Conservation (phyloP, 441 rosid species). For the Daphne laureola region DNA sequence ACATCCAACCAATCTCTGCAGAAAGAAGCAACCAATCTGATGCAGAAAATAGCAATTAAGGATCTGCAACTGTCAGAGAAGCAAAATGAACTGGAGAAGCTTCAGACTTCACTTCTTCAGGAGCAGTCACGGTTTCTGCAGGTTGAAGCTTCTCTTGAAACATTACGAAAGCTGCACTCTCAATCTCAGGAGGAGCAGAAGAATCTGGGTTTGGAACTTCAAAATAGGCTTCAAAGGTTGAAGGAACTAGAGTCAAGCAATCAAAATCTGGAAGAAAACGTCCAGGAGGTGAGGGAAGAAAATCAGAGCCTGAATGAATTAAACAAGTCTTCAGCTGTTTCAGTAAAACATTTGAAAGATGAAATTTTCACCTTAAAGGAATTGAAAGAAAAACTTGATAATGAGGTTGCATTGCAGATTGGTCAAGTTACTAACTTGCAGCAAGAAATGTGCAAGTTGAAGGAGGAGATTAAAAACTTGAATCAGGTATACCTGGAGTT, state of each 20-base stretch:
- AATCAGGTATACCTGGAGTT: slow-evolving; percentile 35
- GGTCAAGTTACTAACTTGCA: slow-evolving; percentile 38
- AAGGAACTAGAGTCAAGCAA: slow-evolving; percentile 54
- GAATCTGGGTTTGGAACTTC: slow-evolving; percentile 42
- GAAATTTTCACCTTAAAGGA: slow-evolving; percentile 43
- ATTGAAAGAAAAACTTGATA: slow-evolving; percentile 57
- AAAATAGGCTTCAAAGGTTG: slow-evolving; percentile 51
- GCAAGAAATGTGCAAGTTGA: slow-evolving; percentile 38
- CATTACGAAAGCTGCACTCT: slow-evolving; percentile 59
- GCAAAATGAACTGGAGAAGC: slow-evolving; percentile 55
- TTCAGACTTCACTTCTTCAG: slow-evolving; percentile 48
- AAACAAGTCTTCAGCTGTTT: slow-evolving; percentile 40
- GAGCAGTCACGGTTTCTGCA: slow-evolving; percentile 53
- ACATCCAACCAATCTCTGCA: slow-evolving; percentile 56
- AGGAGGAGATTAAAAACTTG: slow-evolving; percentile 37
- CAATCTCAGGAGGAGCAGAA: slow-evolving; percentile 66
- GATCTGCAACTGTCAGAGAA: slow-evolving; percentile 67
- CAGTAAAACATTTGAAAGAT: slow-evolving; percentile 35
- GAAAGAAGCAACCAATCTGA: slow-evolving; percentile 55
- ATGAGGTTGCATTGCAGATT: slow-evolving; percentile 38
- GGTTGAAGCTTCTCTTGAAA: slow-evolving; percentile 49
- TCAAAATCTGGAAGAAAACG: slow-evolving; percentile 36
- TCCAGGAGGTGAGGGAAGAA: slow-evolving; percentile 40
- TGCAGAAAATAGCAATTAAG: slow-evolving; percentile 47
- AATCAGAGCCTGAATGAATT: slow-evolving; percentile 38